These are phyloP conservation scores for Aspergillus japonicus DNA, from an alignment of 2,329 filamentous ascomycete species.

Conservation along the genomic window DNA sequence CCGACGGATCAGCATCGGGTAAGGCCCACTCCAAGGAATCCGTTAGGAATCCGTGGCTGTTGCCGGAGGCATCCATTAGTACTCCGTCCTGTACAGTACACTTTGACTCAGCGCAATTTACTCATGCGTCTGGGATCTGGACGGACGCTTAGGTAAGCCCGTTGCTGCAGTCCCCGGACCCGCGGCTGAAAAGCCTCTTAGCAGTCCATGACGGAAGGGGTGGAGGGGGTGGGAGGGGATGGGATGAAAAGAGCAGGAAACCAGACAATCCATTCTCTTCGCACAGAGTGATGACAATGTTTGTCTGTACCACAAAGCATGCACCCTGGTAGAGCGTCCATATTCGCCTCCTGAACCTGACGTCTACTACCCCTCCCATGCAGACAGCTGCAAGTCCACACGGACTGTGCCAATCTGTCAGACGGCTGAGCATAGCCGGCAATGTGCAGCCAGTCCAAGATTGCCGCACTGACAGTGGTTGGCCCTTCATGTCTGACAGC, in stretches of 20 bases:
- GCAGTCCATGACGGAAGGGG: slow-evolving; percentile 21
- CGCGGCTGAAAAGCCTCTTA: slow-evolving; percentile 12
- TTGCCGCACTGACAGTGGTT: slow-evolving; percentile 16
- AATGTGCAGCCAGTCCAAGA: slow-evolving; percentile 16
- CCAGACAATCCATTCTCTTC: not conserved
- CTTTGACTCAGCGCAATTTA: too few species aligned
- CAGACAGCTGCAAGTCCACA: slow-evolving; percentile 16
- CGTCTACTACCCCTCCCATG: not conserved
- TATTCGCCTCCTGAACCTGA: not conserved
- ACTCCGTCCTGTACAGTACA: not conserved
- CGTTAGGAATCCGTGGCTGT: slow-evolving; percentile 22
- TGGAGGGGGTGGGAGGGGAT: too few species aligned
- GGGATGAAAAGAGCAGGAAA: slow-evolving; percentile 3
- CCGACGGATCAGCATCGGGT: slow-evolving; percentile 26
- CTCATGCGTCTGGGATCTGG: slow-evolving; percentile 9
- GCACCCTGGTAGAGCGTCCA: not conserved
- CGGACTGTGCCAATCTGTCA: slow-evolving; percentile 7
- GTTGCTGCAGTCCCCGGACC: not conserved
- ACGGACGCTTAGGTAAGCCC: slow-evolving; percentile 16
- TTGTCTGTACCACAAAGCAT: not conserved
- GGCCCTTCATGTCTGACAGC: slow-evolving; percentile 11
- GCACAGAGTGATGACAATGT: not conserved
- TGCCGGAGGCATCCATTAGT: slow-evolving; percentile 10
- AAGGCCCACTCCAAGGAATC: slow-evolving; percentile 24
- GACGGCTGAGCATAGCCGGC: slow-evolving; percentile 17